phyloP scores from a whole-genome alignment of 345 rosid genomes.

The Citrus glauca region DNA sequence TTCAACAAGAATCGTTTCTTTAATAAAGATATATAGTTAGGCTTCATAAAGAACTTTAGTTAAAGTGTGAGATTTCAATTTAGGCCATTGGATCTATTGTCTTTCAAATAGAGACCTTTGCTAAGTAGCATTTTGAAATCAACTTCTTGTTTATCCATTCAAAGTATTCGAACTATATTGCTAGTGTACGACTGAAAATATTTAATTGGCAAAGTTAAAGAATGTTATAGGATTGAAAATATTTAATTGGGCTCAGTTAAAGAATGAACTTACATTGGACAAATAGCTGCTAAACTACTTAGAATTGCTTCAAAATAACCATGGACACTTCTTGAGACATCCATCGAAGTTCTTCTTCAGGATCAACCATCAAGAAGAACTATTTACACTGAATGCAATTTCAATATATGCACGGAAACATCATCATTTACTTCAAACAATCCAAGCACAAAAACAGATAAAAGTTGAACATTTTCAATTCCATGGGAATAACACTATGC shows the following conservation, averaged over 20 bases:
- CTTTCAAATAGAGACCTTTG: no score
- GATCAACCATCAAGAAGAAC: constrained; percentile 24
- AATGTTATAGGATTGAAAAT: background rate
- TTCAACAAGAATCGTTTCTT: no score
- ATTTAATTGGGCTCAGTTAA: background rate
- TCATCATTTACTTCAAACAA: background rate
- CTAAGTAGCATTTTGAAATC: no score
- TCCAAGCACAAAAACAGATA: no score
- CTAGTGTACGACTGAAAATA: no score
- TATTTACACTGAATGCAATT: background rate
- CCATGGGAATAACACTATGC: no score
- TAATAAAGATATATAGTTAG: no score
- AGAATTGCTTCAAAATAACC: constrained; percentile 93
- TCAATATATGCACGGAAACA: background rate
- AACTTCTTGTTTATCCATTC: background rate
- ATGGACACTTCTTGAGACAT: constrained; percentile 91
- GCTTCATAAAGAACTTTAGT: no score
- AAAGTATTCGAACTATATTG: background rate
- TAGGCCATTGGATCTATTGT: no score
- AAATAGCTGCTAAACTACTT: constrained; percentile 84
- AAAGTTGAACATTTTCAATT: no score
- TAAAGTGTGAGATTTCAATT: no score
- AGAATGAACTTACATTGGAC: constrained; percentile 54
- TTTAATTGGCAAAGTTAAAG: no score
- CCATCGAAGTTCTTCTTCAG: constrained; percentile 95